These are phyloP conservation scores for Trichoderma semiorbis DNA, from an alignment of 2,329 filamentous ascomycete species.

Conservation along the genomic window DNA sequence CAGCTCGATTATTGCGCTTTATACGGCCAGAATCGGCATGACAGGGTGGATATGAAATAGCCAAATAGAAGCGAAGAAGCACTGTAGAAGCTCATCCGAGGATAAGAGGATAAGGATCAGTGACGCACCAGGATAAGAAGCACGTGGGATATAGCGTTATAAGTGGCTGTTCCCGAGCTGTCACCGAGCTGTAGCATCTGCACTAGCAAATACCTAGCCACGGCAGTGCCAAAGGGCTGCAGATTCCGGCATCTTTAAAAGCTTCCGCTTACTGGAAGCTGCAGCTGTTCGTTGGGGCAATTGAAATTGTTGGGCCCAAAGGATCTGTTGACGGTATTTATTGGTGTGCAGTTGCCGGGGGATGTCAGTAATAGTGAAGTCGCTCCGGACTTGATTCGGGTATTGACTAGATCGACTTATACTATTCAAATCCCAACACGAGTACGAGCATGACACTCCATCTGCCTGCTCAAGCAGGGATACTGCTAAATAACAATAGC, in stretches of 20 bases:
- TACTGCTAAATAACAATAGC: background rate
- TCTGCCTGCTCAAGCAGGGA: background rate
- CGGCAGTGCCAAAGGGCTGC: background rate
- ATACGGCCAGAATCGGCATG: background rate
- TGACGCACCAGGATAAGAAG: constrained; percentile 5
- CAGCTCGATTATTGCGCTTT: constrained; percentile 17
- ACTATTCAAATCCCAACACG: background rate
- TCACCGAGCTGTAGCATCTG: background rate
- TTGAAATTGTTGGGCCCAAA: background rate
- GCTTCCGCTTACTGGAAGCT: background rate
- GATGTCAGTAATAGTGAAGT: background rate
- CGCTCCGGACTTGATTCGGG: background rate
- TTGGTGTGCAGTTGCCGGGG: background rate
- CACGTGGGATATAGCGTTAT: background rate
- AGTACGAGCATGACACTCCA: background rate
- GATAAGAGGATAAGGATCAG: background rate
- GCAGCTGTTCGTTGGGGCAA: background rate
- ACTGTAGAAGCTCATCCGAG: background rate
- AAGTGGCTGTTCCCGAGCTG: constrained; percentile 10
- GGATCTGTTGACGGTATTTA: background rate
- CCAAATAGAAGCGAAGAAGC: background rate
- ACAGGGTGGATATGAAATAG: background rate
- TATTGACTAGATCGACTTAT: background rate
- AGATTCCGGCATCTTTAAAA: background rate
- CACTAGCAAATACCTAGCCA: background rate